Evolutionary conservation across 164 flowering plant species (phyloP), one percentile per base, ranked within the genome.

Genomic region (Pachysandra terminalis): DNA sequence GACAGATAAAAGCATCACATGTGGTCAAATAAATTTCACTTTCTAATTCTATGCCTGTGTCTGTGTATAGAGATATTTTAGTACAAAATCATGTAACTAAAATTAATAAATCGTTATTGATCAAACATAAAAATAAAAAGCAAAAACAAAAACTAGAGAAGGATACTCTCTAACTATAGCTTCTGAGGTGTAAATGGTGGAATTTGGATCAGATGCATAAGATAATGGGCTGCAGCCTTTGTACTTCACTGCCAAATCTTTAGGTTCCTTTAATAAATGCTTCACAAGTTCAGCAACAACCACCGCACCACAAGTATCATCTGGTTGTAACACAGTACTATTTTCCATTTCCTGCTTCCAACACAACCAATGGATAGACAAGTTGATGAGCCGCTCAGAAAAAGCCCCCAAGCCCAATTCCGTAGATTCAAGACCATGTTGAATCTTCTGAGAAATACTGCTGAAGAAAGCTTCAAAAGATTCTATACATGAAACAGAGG

Each of bases 161-260:
- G 94, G 95, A 92, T 95, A 95, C 99, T 84, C 89, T 92, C 93
- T 77, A 58, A 86, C 81, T 70, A 77, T 77, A 45, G 71, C 17
- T 71, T 79, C 86, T 41, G 91, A 75, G 25, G 79, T 54, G 56
- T 48, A 12, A 55, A 37, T 37, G 9, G 76, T 23, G 41, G 82
- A 54, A 62, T 57, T 58, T 37, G 65, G 64, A 70, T 78, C 73
- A 70, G 76, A 71, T 61, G 73, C 70, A 64, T 66, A 56, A 63
- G 65, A 63, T 6, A 77, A 62, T 9, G 76, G 59, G 55, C 72
- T 74, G 41, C 63, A 56, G 54, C 67, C 73, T 68, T 75, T 84
- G 70, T 74, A 81, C 68, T 75, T 81, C 27, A 72, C 66, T 24
- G 73, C 80, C 79, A 89, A 78, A 65, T 90, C 96, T 80, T 87